Base-by-base conservation (phyloP, 2,329 filamentous ascomycete genomes). In the Taxawa tesnikishii region DNA sequence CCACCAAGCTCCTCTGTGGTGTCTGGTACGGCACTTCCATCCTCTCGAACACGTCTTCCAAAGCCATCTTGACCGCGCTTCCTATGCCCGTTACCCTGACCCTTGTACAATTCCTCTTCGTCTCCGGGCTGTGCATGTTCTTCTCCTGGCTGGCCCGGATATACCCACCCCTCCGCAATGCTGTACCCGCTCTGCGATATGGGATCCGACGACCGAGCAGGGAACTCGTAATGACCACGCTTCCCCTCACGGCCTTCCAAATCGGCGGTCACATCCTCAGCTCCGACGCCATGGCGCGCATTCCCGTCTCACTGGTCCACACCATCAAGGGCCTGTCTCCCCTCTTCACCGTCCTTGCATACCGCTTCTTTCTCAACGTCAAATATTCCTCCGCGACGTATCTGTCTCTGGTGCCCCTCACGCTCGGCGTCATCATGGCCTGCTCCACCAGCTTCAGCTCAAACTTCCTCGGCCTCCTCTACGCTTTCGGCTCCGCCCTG, bases 301-400 rank as follows among this genome's bases (percentile, higher is more conserved):
- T 98, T 33, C 88, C 90, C 1, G 90, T 98, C 2, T 96, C 90
- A 5, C 70, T 98, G 21, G 90, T 98, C 3, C 90, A 98, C 58
- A 98, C 90, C 1, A 96, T 98, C 60, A 98, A 98, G 62, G 90
- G 90, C 6, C 73, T 98, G 15, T 96, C 88, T 3, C 90, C 90
- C 4, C 67, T 98, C 6, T 92, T 98, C 55, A 98, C 90, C 0
- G 90, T 98, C 26, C 58, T 93, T 34, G 90, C 90, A 32, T 98
- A 98, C 54, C 78, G 90, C 33, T 59, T 93, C 43, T 68, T 94
- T 51, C 93, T 88, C 60, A 71, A 84, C 46, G 92, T 96, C 39
- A 76, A 73, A 43, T 96, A 98, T 55, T 84, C 85, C 1, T 67
- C 68, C 19, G 75, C 85, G 5, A 96, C 88, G 2, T 98, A 94